These are phyloP conservation scores for Russula ochroleuca DNA, from an alignment of 768 basidiomycete genomes.

Conservation along the genomic window DNA sequence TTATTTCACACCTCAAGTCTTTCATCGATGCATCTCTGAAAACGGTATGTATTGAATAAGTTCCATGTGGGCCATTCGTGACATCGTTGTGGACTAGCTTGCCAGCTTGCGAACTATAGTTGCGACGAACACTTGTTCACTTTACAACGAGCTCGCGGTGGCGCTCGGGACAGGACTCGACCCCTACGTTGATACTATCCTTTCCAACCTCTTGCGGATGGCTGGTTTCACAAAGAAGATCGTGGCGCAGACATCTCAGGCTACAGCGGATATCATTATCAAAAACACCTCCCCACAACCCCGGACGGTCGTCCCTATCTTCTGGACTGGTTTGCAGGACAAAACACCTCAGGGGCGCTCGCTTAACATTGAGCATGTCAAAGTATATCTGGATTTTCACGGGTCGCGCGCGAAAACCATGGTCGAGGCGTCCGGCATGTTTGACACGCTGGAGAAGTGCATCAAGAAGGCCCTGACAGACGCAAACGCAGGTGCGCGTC, in stretches of 20 bases:
- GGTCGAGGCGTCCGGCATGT: slow-evolving; percentile 65
- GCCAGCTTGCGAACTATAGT: slow-evolving; percentile 90
- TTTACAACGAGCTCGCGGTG: slow-evolving; percentile 70
- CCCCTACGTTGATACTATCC: slow-evolving; percentile 69
- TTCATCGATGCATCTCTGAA: slow-evolving; percentile 82
- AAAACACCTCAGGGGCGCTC: slow-evolving; percentile 75
- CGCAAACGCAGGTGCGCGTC: slow-evolving; percentile 73
- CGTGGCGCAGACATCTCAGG: slow-evolving; percentile 80
- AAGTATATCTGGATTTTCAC: slow-evolving; percentile 69
- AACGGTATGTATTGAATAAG: slow-evolving; percentile 50
- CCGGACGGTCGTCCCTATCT: slow-evolving; percentile 58
- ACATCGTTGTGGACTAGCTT: slow-evolving; percentile 47
- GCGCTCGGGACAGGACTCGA: slow-evolving; percentile 68
- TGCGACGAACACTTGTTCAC: slow-evolving; percentile 65
- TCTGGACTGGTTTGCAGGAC: slow-evolving; percentile 68
- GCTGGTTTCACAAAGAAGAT: slow-evolving; percentile 91
- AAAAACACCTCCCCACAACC: slow-evolving; percentile 66
- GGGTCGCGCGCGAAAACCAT: slow-evolving; percentile 54
- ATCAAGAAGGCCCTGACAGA: slow-evolving; percentile 73
- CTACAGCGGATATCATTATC: slow-evolving; percentile 62
- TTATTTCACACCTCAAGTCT: slow-evolving; percentile 69
- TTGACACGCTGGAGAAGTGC: slow-evolving; percentile 69
- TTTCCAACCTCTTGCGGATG: slow-evolving; percentile 80
- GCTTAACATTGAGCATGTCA: slow-evolving; percentile 64
- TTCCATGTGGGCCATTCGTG: slow-evolving; percentile 1